Percentiles rank a stretch among this genome's conserved stretches.
phyloP scores from a whole-genome alignment of 768 basidiomycete species.

The Filobasidium floriforme region DNA sequence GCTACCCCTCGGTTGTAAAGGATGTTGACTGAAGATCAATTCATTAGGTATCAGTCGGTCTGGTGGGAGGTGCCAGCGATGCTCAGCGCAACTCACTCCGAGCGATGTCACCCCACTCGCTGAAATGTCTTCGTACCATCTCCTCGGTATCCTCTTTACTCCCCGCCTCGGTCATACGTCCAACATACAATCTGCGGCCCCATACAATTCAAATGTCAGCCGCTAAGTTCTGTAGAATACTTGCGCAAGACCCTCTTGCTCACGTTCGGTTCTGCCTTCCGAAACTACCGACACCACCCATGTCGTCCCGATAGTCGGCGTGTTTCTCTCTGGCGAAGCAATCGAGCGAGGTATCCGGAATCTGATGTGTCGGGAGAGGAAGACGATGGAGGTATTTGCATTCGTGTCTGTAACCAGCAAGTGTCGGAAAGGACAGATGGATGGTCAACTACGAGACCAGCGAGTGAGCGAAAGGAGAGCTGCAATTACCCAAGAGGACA shows the following conservation, averaged over 20 bases:
- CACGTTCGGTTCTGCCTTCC: slow-evolving; percentile 80
- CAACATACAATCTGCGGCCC: slow-evolving; percentile 61
- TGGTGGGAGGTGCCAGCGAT: too few species aligned
- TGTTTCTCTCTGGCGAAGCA: slow-evolving; percentile 97
- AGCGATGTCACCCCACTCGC: slow-evolving; percentile 90
- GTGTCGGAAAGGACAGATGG: neutral
- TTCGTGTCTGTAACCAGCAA: slow-evolving; percentile 49
- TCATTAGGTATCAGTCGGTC: neutral
- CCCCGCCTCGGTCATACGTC: slow-evolving; percentile 69
- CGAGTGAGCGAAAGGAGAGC: neutral
- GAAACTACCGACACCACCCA: slow-evolving; percentile 98
- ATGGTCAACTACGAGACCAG: neutral
- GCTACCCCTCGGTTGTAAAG: slow-evolving; percentile 91
- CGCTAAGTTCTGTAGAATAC: too few species aligned
- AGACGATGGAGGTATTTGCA: slow-evolving; percentile 91
- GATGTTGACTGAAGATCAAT: slow-evolving; percentile 59
- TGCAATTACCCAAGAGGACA: slow-evolving; percentile 72
- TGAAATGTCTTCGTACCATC: slow-evolving; percentile 81
- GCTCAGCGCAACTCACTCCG: slow-evolving; percentile 56
- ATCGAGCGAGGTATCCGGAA: slow-evolving; percentile 90
- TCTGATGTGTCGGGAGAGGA: slow-evolving; percentile 57
- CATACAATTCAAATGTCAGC: neutral
- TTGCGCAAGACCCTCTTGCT: too few species aligned
- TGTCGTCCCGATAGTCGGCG: slow-evolving; percentile 93
- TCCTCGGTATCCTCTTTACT: slow-evolving; percentile 77